phyloP scores from a whole-genome alignment of 2,329 filamentous ascomycete species.

The Periconia macrospinosa region DNA sequence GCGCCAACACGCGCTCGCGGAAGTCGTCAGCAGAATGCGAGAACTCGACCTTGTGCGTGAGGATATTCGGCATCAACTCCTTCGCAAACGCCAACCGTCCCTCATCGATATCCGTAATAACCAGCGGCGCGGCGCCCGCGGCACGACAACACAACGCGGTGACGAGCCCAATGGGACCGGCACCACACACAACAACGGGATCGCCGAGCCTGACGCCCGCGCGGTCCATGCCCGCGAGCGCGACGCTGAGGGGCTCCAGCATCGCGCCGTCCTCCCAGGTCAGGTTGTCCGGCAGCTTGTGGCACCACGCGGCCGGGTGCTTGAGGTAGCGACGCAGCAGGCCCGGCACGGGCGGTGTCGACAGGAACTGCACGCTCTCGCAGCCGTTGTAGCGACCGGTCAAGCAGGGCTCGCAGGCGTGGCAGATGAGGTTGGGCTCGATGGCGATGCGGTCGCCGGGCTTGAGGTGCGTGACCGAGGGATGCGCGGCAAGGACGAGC shows the following conservation, averaged over 20 bases:
- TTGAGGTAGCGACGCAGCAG: constrained; percentile 91
- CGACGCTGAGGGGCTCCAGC: constrained; percentile 87
- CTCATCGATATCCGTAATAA: constrained; percentile 93
- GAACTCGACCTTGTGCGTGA: constrained; percentile 76
- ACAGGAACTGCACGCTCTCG: constrained; percentile 81
- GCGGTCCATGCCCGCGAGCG: constrained; percentile 83
- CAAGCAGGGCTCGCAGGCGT: constrained; percentile 85
- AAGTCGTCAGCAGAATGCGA: constrained; percentile 67
- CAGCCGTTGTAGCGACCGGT: constrained; percentile 96
- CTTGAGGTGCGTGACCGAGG: constrained; percentile 75
- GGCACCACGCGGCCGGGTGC: constrained; percentile 92
- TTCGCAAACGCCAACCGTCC: constrained; percentile 83
- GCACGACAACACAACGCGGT: constrained; percentile 82
- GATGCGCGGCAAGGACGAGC: constrained; percentile 75
- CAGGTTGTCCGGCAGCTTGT: constrained; percentile 87
- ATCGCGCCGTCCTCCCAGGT: constrained; percentile 88
- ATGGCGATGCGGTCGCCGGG: constrained; percentile 89
- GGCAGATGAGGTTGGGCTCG: constrained; percentile 93
- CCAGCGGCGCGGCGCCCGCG: constrained; percentile 85
- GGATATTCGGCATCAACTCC: constrained; percentile 75
- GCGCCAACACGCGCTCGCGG: constrained; percentile 67
- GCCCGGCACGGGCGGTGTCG: constrained; percentile 85
- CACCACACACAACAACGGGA: constrained; percentile 84
- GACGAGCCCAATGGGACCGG: constrained; percentile 90
- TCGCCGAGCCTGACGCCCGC: constrained; percentile 82